Evolutionary conservation across 148 eudicot species (phyloP), one percentile per base, ranked within the genome.

Genomic region (Persicaria tinctoria): DNA sequence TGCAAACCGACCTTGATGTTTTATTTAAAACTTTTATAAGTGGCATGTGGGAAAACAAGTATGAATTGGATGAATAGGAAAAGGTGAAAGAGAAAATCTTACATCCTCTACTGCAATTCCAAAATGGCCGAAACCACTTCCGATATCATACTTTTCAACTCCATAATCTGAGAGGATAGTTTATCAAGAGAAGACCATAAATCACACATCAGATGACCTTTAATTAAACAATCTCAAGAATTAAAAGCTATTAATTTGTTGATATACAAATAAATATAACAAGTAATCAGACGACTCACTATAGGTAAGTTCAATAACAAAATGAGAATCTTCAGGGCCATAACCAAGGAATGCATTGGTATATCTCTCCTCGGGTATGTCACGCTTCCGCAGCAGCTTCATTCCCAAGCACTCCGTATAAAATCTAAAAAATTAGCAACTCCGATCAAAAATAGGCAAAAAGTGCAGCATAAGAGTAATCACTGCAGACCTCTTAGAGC

Each of bases 101-200:
- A 85, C 88, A 80, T 85, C 85, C 77, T 85, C 85, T 78, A 83
- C 85, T 27, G 85, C 85, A 74, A 85, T 83, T 54, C 88, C 88
- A 75, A 85, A 82, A 60, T 85, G 88, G n/a, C 88, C 88, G 55
- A 85, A 85, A 47, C 79, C 88, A 76, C 82, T 70, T 44, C 88
- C 88, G 54, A 85, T 83, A 64, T 85, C 85, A 80, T 83, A 82
- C 70, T 85, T 78, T 75, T 83, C 84, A 57, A 83, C 84, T 75
- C 88, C 88, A 62, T 85, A 81, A 78, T 83, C 88, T 85, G 82
- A 68, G 49, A 79, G 51, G 17, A 68, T 38, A 48, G 6, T 48
- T 38, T 17, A 51, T 64, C 47, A 68, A 76, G 44, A 76, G 45
- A 68, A 66, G 48, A 38, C 8, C 70, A 57, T 55, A 17, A 74